Conservation (phyloP, 257 asterid species). For the Knoxia roxburghii region DNA sequence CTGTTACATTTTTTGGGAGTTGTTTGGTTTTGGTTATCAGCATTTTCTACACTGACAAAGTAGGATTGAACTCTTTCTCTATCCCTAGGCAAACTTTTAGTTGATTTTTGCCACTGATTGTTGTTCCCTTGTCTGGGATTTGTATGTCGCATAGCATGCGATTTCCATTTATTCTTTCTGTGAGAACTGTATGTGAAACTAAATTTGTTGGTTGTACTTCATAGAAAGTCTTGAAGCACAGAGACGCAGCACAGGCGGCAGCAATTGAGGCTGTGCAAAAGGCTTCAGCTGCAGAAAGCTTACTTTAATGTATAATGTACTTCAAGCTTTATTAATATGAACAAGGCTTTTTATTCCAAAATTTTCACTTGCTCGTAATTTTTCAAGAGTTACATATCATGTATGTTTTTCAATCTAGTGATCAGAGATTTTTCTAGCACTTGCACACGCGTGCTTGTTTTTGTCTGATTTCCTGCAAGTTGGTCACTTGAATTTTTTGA, state of each 20-base stretch:
- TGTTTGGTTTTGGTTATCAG: background rate
- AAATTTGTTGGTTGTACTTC: slow-evolving; percentile 21
- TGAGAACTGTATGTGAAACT: slow-evolving; percentile 1
- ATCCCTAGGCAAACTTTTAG: background rate
- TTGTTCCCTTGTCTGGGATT: background rate
- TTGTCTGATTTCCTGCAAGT: too few relatives aligned
- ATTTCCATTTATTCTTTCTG: background rate
- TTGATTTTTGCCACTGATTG: background rate
- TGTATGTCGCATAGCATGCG: background rate
- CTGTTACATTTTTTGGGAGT: background rate
- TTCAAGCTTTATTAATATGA: slow-evolving; percentile 9
- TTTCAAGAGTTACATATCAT: background rate
- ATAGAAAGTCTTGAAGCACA: slow-evolving; percentile 80
- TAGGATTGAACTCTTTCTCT: background rate
- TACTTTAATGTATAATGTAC: slow-evolving; percentile 90
- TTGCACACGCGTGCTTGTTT: background rate
- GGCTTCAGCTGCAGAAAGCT: slow-evolving; percentile 79
- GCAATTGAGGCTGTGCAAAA: slow-evolving; percentile 95
- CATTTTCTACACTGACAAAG: background rate
- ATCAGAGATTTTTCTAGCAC: background rate
- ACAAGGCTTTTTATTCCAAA: background rate
- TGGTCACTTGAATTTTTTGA: background rate
- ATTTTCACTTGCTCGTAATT: background rate
- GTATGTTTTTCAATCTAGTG: background rate
- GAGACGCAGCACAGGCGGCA: slow-evolving; percentile 87